Evolutionary conservation across 148 eudicot species (phyloP).

Genomic region (Agrostemma githago): DNA sequence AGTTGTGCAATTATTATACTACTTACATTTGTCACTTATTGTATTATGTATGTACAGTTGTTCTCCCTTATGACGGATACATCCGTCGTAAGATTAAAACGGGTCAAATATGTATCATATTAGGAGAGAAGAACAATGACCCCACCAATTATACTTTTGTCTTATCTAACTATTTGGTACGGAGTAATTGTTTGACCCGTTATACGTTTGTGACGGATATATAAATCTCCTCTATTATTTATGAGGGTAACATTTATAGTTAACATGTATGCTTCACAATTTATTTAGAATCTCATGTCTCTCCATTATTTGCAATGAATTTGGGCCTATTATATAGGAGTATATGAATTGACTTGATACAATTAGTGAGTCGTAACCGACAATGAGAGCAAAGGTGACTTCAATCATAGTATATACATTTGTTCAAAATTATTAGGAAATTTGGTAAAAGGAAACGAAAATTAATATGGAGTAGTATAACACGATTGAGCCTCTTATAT

Average conservation of each 20-base stretch:
- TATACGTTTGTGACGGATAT: no score
- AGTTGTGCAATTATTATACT: neutral
- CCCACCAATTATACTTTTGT: no score
- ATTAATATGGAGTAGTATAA: no score
- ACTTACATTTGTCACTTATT: neutral
- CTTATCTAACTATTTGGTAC: no score
- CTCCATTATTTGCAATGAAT: no score
- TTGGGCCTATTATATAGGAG: neutral
- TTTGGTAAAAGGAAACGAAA: no score
- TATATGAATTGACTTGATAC: slow-evolving; percentile 9
- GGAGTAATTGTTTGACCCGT: no score
- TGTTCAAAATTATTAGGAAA: neutral
- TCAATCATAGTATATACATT: neutral
- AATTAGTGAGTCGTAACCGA: slow-evolving; percentile 6
- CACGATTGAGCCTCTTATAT: no score
- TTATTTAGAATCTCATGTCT: neutral
- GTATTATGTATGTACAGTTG: neutral
- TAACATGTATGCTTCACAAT: neutral
- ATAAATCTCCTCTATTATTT: neutral
- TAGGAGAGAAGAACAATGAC: no score
- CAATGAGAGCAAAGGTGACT: slow-evolving; percentile 18
- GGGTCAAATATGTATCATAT: no score
- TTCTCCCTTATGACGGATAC: no score
- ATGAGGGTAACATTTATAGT: slow-evolving; percentile 7
- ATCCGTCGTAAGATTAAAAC: no score